Evolutionary conservation across 2,329 filamentous ascomycete species (phyloP).

Genomic region (Tolypocladium endophyticum): DNA sequence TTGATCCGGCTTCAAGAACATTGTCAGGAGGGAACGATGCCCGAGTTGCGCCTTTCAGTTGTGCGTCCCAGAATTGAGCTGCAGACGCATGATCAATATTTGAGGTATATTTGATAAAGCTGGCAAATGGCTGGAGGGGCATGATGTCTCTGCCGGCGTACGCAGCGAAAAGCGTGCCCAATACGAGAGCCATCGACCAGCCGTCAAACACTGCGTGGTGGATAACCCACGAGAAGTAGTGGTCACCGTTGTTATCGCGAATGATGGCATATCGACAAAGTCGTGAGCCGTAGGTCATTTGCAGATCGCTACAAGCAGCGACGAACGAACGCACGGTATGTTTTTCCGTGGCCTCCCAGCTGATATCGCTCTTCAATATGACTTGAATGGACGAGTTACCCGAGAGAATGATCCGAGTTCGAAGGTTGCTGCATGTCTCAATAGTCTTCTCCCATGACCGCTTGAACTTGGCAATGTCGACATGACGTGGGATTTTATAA

Average conservation of each 20-base stretch:
- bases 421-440: neutral
- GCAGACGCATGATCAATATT: neutral
- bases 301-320: neutral
- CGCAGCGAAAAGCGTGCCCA: neutral
- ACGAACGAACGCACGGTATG: no score
- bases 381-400: neutral
- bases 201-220: slow-evolving; percentile 13
- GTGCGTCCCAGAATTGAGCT: neutral
- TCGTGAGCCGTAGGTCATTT: neutral
- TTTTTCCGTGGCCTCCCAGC: neutral
- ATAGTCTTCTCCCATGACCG: neutral
- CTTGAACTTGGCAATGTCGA: neutral
- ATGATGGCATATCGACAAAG: neutral
- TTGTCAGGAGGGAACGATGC: neutral
- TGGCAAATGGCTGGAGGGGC: neutral
- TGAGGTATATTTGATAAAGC: neutral
- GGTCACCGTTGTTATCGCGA: neutral
- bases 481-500: neutral
- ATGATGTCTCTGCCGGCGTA: no score
- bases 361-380: neutral
- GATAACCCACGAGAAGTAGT: slow-evolving; percentile 7
- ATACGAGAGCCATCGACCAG: neutral
- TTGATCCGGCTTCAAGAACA: no score
- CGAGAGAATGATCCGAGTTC: neutral
- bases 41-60: neutral